These are phyloP conservation scores for Russula foetens DNA, from an alignment of 768 basidiomycete species.

Conservation along the genomic window DNA sequence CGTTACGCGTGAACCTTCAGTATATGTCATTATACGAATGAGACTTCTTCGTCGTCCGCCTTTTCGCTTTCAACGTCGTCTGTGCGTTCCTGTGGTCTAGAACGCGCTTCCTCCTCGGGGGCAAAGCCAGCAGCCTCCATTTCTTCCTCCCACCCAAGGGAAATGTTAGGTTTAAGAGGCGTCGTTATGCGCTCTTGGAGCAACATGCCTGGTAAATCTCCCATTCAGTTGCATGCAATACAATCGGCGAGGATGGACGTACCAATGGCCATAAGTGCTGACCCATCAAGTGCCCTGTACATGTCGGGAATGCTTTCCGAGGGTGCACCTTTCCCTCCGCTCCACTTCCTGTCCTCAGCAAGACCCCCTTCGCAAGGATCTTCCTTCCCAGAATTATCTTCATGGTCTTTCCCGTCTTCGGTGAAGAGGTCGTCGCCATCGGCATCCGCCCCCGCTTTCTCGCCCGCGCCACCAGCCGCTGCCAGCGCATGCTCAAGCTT, in stretches of 20 bases:
- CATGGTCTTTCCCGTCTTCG: neutral
- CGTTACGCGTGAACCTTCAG: neutral
- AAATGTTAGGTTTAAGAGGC: constrained; percentile 33
- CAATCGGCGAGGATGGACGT: constrained; percentile 16
- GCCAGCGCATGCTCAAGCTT: constrained; percentile 10
- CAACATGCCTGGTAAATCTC: constrained; percentile 43
- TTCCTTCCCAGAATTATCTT: constrained; percentile 7
- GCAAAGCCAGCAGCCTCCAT: constrained; percentile 4
- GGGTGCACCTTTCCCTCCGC: constrained; percentile 17
- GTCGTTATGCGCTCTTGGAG: constrained; percentile 56
- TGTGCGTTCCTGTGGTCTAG: neutral
- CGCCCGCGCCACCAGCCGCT: constrained; percentile 8
- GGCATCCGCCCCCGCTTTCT: constrained; percentile 17
- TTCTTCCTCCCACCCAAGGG: constrained; percentile 41
- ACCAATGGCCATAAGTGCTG: constrained; percentile 69
- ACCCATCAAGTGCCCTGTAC: constrained; percentile 70
- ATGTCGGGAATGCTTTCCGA: constrained; percentile 40
- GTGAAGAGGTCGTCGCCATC: constrained; percentile 18
- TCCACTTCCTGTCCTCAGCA: constrained; percentile 9
- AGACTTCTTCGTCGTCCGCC: neutral
- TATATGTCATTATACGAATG: too few relatives aligned
- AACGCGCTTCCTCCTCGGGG: neutral
- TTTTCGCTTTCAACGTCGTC: neutral
- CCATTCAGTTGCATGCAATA: neutral
- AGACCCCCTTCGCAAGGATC: constrained; percentile 12